Evolutionary conservation across 2,329 filamentous ascomycete genomes (phyloP), one percentile per base, ranked within the genome.

Genomic region (Trichothecium roseum): DNA sequence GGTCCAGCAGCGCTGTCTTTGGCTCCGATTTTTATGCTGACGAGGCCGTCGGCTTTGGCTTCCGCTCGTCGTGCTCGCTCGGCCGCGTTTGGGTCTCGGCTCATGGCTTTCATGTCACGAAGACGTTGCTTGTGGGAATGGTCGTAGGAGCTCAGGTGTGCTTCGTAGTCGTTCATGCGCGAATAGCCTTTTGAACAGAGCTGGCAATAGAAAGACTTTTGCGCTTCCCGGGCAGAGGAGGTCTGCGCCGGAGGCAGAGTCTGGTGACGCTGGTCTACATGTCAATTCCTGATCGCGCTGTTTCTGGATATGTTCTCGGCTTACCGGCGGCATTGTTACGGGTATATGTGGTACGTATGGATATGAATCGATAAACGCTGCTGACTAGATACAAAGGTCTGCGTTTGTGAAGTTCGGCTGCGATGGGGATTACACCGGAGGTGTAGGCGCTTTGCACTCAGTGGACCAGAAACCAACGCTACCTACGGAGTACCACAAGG

Each of bases 131-230:
- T 88, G 60, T 98, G 91, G 48, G 84, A 84, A 61, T 98, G 91
- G 54, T 96, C 91, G 59, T 96, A 96, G 50, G 84, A 91, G 43
- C 79, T 79, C 38, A 95, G 84, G 57, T 98, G 91, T 7, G 88
- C 82, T 59, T 96, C 89, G 57, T 93, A 95, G 56, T 96, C 89
- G 54, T 93, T 89, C 71, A 94, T 89, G 37, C 91, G 86, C 2
- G 81, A 78, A 62, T 96, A 98, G 49, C 88, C 89, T 63, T 96
- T 96, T 44, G 82, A 78, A 66, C 91, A 96, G 37, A 96, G 74
- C 28, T 79, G 74, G 65, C 81, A 93, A 63, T 84, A 87, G 62
- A 93, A 91, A 24, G 83, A 78, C 51, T 79, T 82, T 33, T 84
- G 69, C 13, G 84, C 84, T 50, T 84, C 81, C 42, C 84, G 79